Conservation (phyloP, 1,284 basidiomycete species). For the Erythrobasidium hasegawianum region DNA sequence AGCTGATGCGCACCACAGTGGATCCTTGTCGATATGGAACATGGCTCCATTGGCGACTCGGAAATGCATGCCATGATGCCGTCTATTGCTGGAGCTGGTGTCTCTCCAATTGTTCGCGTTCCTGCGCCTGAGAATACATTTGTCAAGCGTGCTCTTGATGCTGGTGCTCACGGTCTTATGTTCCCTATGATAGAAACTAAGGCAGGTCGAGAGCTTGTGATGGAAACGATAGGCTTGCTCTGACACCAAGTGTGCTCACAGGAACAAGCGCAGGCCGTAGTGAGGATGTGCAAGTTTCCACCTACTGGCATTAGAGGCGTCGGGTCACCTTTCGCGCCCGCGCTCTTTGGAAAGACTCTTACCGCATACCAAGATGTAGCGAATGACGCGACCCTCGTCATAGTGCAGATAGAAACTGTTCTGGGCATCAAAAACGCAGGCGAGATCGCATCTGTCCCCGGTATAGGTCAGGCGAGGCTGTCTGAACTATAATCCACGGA, state of each 20-base stretch:
- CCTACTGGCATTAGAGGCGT: conserved; percentile 42
- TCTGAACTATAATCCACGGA: too few relatives aligned
- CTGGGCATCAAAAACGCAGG: conserved; percentile 47
- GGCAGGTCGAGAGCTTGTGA: conserved; percentile 15
- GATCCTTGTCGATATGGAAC: conserved; percentile 37
- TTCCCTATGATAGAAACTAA: conserved; percentile 47
- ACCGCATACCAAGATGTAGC: conserved; percentile 44
- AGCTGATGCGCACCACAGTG: conserved; percentile 6
- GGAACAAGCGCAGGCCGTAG: conserved; percentile 34
- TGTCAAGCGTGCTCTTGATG: conserved; percentile 50
- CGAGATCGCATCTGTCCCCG: conserved; percentile 47
- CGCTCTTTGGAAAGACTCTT: conserved; percentile 45
- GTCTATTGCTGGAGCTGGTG: conserved; percentile 43
- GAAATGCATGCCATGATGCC: conserved; percentile 45
- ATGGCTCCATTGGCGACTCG: conserved; percentile 44
- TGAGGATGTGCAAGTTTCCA: conserved; percentile 35
- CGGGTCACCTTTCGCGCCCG: conserved; percentile 46
- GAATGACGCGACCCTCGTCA: conserved; percentile 46
- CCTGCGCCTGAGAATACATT: conserved; percentile 47
- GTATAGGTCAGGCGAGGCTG: conserved; percentile 41
- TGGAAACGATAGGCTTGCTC: background rate
- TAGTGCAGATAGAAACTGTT: conserved; percentile 48
- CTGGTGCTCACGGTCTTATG: conserved; percentile 48
- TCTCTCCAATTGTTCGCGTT: conserved; percentile 49
- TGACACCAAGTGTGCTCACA: background rate